Percentiles rank a stretch among this genome's conserved stretches.
Conservation (phyloP, 1,284 basidiomycete species). For the Meira miltonrushii region DNA sequence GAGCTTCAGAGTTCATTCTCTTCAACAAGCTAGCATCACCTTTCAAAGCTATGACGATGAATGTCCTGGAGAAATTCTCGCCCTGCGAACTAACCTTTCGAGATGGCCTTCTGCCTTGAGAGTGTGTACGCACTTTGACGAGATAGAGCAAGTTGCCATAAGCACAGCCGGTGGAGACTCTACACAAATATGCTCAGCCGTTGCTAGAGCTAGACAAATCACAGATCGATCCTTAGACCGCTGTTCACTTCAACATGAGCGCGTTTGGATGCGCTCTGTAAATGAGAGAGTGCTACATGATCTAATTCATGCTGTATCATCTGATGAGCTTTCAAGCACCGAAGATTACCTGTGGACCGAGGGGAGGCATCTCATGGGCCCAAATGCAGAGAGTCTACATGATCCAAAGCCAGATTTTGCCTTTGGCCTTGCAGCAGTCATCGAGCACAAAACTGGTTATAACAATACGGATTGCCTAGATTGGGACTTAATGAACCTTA, state of each 20-base stretch:
- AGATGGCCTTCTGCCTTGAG: not conserved
- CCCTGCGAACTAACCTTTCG: not conserved
- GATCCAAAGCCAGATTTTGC: slow-evolving; percentile 6
- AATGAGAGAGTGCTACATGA: not conserved
- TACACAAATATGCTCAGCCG: not conserved
- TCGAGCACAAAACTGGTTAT: too few relatives aligned
- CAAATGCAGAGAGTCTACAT: not conserved
- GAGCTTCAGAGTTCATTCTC: not conserved
- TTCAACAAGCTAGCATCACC: not conserved
- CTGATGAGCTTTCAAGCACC: not conserved
- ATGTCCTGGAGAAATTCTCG: not conserved
- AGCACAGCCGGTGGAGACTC: not conserved
- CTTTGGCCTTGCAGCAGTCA: not conserved
- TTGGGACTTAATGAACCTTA: not conserved
- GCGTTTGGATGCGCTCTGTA: not conserved
- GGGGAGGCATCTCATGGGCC: not conserved
- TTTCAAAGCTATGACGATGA: not conserved
- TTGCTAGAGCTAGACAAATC: not conserved
- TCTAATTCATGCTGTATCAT: not conserved
- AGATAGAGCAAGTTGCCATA: not conserved
- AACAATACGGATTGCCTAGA: not conserved
- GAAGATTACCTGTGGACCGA: slow-evolving; percentile 6
- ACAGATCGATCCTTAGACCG: not conserved
- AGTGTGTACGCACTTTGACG: not conserved
- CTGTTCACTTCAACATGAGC: slow-evolving; percentile 1